Percentiles rank a stretch among this genome's conserved stretches.
These are phyloP conservation scores for Candida neerlandica DNA, from an alignment of 1,139 yeast genomes.

Conservation along the genomic window DNA sequence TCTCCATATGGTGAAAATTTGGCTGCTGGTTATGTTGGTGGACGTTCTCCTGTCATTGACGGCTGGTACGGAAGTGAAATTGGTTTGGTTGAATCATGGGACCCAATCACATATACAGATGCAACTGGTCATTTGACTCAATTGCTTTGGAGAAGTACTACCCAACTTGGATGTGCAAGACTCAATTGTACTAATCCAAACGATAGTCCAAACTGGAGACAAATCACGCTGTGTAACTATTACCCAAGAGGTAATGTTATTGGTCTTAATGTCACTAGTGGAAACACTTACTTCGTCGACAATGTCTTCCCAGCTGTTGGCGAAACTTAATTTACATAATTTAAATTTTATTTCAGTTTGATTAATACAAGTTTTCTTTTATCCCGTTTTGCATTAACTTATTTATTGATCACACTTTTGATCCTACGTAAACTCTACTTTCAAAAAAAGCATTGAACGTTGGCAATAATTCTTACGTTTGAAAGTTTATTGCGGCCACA, in stretches of 20 bases:
- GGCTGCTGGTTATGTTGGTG: constrained; percentile 67
- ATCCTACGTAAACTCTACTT: no score
- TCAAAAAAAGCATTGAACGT: no score
- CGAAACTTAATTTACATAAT: constrained; percentile 7
- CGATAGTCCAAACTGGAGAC: constrained; percentile 35
- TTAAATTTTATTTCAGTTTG: background rate
- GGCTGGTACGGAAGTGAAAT: constrained; percentile 69
- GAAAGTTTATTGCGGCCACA: no score
- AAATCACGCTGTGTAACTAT: constrained; percentile 72
- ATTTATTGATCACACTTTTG: background rate
- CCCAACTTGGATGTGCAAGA: constrained; percentile 72
- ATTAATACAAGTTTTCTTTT: background rate
- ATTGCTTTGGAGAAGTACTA: constrained; percentile 74
- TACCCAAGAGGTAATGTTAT: constrained; percentile 60
- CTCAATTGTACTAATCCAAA: constrained; percentile 47
- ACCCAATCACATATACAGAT: constrained; percentile 21
- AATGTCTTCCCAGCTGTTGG: constrained; percentile 50
- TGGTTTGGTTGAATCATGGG: background rate
- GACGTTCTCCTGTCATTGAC: constrained; percentile 49
- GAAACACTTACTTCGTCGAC: constrained; percentile 44
- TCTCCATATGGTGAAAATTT: constrained; percentile 83
- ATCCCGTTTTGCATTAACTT: background rate
- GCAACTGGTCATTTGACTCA: constrained; percentile 79
- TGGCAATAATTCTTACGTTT: no score
- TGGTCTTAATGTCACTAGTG: constrained; percentile 34